phyloP scores from a whole-genome alignment of 116 monocot genomes.

The Iris pallida region DNA sequence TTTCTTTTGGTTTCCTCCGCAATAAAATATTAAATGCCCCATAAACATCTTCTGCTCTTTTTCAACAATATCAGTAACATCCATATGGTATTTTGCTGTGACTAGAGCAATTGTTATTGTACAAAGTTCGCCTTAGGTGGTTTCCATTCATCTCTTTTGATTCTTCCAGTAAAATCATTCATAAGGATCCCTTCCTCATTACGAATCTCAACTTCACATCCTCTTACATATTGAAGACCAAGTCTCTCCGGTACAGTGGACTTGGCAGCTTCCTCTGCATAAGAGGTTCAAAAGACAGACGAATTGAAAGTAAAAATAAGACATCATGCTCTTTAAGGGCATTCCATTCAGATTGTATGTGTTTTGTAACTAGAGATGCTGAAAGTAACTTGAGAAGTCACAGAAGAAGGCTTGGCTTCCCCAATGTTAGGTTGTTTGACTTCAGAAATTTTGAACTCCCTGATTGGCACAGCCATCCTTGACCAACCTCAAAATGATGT shows the following conservation, averaged over 20 bases:
- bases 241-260: constrained; percentile 81
- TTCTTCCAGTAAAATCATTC: constrained; percentile 98
- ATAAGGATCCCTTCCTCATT: constrained; percentile 93
- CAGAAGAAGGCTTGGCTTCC: constrained; percentile 90
- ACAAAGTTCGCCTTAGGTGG: constrained; percentile 94
- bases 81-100: constrained; percentile 93
- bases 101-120: constrained; percentile 84
- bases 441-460: constrained; percentile 72
- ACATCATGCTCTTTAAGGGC: constrained; percentile 98
- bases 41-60: constrained; percentile 77
- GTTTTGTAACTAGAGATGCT: constrained; percentile 87
- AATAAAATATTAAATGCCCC: constrained; percentile 85
- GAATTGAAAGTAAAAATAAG: constrained; percentile 86
- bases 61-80: constrained; percentile 63
- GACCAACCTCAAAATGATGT: constrained; percentile 97
- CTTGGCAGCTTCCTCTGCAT: constrained; percentile 83
- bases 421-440: constrained; percentile 97
- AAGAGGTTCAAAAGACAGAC: constrained; percentile 96
- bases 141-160: constrained; percentile 99
- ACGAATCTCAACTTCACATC: constrained; percentile 88
- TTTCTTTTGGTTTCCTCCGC: constrained; percentile 99
- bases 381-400: constrained; percentile 79
- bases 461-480: constrained; percentile 98
- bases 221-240: constrained; percentile 94
- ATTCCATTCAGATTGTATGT: constrained; percentile 95